Evolutionary conservation across 1,284 basidiomycete species (phyloP).

Genomic region (Cystobasidiaceae sp.): DNA sequence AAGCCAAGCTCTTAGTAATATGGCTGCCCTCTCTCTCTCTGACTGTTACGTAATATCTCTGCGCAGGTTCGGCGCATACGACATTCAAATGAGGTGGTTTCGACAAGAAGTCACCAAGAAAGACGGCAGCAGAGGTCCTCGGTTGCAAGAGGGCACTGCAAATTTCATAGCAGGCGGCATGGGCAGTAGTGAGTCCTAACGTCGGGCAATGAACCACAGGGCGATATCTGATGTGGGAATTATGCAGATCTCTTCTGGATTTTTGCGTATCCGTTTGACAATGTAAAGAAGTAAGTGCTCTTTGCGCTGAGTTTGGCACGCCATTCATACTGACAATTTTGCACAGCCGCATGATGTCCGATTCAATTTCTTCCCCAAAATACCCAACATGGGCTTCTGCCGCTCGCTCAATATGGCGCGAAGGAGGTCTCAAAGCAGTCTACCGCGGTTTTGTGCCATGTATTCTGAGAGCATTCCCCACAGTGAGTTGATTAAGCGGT

Average conservation of each 20-base stretch:
- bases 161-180: slow-evolving; percentile 68
- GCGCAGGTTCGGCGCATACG: slow-evolving; percentile 47
- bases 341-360: slow-evolving; percentile 47
- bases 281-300: slow-evolving; percentile 63
- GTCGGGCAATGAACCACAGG: neutral
- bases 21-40: too few species aligned
- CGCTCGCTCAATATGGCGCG: slow-evolving; percentile 53
- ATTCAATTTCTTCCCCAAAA: slow-evolving; percentile 55
- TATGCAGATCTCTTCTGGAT: slow-evolving; percentile 49
- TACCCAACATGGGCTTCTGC: slow-evolving; percentile 53
- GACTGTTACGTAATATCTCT: neutral
- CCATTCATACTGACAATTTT: too few species aligned
- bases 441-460: slow-evolving; percentile 54
- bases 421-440: slow-evolving; percentile 57
- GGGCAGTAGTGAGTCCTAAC: slow-evolving; percentile 59
- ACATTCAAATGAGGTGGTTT: slow-evolving; percentile 41
- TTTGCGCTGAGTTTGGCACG: slow-evolving; percentile 22
- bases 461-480: slow-evolving; percentile 63
- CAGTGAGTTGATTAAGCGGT: slow-evolving; percentile 43
- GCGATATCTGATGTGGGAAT: slow-evolving; percentile 14
- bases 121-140: slow-evolving; percentile 51
- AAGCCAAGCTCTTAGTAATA: too few species aligned
- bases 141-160: slow-evolving; percentile 53
- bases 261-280: slow-evolving; percentile 68
- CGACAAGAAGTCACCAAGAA: slow-evolving; percentile 27